Base-by-base conservation (phyloP, 371 early-diverging fungal species). In the Mucor velutinosus region DNA sequence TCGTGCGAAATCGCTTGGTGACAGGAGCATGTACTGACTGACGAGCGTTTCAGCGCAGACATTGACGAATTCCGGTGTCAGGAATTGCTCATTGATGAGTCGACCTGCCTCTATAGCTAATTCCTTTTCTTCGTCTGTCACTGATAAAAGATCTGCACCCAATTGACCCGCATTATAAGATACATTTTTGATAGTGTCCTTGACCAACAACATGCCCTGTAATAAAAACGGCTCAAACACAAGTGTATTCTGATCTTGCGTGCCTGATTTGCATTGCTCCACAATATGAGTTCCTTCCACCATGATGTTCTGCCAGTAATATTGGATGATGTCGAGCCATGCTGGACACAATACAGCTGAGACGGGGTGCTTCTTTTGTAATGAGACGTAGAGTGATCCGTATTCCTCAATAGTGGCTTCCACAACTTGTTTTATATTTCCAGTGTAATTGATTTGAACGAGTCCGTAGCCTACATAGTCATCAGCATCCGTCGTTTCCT, bases 351-450 rank as follows among this genome's bases (percentile, higher is more conserved):
- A 71, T 37, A 90, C 86, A 62, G 92, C 94, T 17, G 88, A 86
- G 4, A 93, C 84, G 0, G 94, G 88, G 32, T 93, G 89, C 10
- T 82, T 69, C 49, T 87, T 87, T 75, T 90, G 91, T 29, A 93
- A 69, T 59, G 90, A 90, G 47, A 93, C 69, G 74, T 92, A 95
- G 19, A 95, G 66, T 66, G 93, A 89, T n/a, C 97, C 97, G 57
- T 93, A 84, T n/a, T 91, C 86, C 32, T 88, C 79, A 53, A 92
- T 82, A 19, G 87, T 75, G 0, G 79, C 77, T 19, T 84, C 80
- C n/a, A 91, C 43, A 32, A 60, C 49, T 27, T 71, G 62, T 21
- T 25, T 53, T 8, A 62, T 27, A 23, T 62, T 62, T 14, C 69
- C 60, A 35, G 15, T 11, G n/a, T 55, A 25, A 4, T 67, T 66